Base-by-base conservation (phyloP, 2,329 filamentous ascomycete genomes). In the Colletotrichum trifolii region DNA sequence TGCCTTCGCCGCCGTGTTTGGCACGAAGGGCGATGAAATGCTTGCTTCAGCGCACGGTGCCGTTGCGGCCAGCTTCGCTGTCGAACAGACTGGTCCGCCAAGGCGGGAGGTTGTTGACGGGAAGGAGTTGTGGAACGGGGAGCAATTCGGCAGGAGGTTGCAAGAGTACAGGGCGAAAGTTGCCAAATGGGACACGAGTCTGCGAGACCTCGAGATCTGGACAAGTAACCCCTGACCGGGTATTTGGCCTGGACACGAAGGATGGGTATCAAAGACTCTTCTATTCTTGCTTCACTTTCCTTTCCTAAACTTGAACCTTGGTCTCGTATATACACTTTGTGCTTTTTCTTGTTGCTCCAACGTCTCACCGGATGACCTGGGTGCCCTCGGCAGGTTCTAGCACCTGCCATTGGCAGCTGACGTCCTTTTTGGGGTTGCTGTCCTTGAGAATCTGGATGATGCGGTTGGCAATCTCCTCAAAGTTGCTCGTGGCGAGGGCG, bases 401-500 rank as follows among this genome's bases (percentile, higher is more conserved):
- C 45, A 98, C 78, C 77, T 91, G 91, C 94, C 94, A 98, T 69
- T 89, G 83, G 79, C 94, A 98, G 35, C 85, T 84, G 71, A 98
- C 93, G 69, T 86, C 82, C 77, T 93, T 81, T 68, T 81, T 77
- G 56, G 77, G 71, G 62, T 82, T 82, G 67, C 78, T 86, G 72
- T 86, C 78, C 71, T 87, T 85, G 80, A 98, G 94, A 72, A 89
- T 87, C 39, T 83, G 80, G 66, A 97, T 89, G 71, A 97, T 93
- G 73, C 89, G 87, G 54, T 89, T 81, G 3, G 96, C 95, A 71
- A 99, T 98, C 64, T 88, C 84, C 66, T 94, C 90, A 75, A 97
- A 98, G 80, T 97, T 92, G 70, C 90, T 85, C 2, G 95, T 97
- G 2, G 96, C 96, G 45, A 99, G 85, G 4, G 95, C 96, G 48